Conservation (phyloP, 2,329 filamentous ascomycete genomes). For the Periconia sp. region DNA sequence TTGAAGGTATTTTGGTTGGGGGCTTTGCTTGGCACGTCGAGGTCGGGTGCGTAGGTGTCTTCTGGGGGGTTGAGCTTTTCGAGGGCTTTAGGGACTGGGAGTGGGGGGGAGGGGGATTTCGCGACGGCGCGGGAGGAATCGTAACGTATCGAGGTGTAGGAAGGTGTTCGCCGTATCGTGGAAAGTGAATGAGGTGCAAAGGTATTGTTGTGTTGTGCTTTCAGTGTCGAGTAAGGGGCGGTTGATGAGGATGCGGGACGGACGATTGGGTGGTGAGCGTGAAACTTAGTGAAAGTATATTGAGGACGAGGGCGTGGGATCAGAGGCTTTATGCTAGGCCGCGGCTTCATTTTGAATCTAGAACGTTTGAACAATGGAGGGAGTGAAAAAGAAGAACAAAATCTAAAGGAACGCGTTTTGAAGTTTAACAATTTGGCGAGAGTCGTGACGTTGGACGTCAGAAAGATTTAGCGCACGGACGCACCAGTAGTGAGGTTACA, state of each 20-base stretch:
- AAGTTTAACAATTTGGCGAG: background rate
- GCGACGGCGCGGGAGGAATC: background rate
- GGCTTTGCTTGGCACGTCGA: constrained; percentile 63
- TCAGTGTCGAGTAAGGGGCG: background rate
- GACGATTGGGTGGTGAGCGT: constrained; percentile 5
- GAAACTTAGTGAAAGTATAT: background rate
- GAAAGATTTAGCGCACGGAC: constrained; percentile 1
- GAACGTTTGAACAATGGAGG: background rate
- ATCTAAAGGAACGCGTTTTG: background rate
- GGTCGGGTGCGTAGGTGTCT: constrained; percentile 70
- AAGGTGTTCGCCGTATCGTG: background rate
- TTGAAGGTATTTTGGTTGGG: constrained; percentile 49
- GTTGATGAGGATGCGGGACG: background rate
- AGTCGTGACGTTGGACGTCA: background rate
- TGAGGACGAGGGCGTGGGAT: background rate
- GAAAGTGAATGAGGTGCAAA: background rate
- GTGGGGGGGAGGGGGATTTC: constrained; percentile 4
- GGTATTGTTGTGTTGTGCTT: background rate
- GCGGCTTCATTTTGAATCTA: constrained; percentile 23
- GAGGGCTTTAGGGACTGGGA: constrained; percentile 11
- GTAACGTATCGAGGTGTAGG: background rate
- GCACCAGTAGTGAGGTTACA: constrained; percentile 10
- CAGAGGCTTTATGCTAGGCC: constrained; percentile 9
- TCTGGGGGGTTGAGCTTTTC: constrained; percentile 67
- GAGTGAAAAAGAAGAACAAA: background rate